Conservation (phyloP, 2,329 filamentous ascomycete genomes). For the Colletotrichum higginsianum region DNA sequence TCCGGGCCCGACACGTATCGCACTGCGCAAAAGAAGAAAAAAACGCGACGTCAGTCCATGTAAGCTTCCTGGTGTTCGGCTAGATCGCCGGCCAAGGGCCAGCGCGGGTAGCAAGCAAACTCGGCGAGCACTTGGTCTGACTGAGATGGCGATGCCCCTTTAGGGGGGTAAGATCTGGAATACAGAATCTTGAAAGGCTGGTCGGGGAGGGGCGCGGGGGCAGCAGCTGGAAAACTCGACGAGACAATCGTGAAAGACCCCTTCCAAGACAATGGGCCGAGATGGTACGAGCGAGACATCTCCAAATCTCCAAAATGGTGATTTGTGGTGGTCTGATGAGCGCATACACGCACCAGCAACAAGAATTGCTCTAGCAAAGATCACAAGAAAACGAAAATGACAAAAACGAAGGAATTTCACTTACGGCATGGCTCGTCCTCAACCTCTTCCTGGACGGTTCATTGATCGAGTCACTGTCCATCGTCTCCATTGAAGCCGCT, state of each 20-base stretch:
- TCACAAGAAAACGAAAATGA: too few relatives aligned
- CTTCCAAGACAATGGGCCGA: too few relatives aligned
- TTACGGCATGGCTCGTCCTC: constrained; percentile 59
- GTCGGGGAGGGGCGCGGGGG: not conserved
- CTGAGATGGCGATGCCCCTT: not conserved
- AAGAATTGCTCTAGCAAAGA: not conserved
- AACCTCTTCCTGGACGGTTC: constrained; percentile 57
- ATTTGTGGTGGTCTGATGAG: not conserved
- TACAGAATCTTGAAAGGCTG: not conserved
- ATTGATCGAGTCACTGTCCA: constrained; percentile 48
- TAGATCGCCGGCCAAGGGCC: not conserved
- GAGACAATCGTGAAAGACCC: not conserved
- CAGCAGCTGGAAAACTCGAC: not conserved
- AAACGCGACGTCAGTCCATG: not conserved
- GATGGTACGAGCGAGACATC: not conserved
- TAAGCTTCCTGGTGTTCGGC: constrained; percentile 1
- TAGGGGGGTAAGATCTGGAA: not conserved
- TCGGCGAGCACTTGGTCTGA: not conserved
- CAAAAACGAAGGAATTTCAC: constrained; percentile 44
- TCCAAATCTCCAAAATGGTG: not conserved
- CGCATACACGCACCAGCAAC: too few relatives aligned
- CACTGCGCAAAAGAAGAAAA: constrained; percentile 51
- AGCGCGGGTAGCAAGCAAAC: not conserved
- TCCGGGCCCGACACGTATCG: constrained; percentile 62
- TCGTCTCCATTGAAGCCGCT: constrained; percentile 36